Percentiles rank a stretch among this genome's conserved stretches.
Evolutionary conservation across 768 basidiomycete species (phyloP).

Genomic region (Tricholoma sp.): DNA sequence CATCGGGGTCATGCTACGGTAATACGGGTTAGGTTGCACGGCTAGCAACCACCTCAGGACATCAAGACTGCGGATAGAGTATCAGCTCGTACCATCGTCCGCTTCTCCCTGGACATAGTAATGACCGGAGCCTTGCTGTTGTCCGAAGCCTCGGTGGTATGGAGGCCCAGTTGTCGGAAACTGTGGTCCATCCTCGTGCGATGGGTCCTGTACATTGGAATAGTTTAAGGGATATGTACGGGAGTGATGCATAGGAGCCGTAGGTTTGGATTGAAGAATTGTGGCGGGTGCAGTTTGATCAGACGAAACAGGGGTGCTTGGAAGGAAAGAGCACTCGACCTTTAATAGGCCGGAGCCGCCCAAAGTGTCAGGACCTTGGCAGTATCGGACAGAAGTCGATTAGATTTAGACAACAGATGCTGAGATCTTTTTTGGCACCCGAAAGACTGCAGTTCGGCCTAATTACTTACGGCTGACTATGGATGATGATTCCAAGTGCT

Average conservation of each 20-base stretch:
- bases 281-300: slow-evolving; percentile 20
- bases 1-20: slow-evolving; percentile 33
- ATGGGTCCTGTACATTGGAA: slow-evolving; percentile 21
- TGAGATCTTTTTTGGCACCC: slow-evolving; percentile 33
- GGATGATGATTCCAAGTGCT: slow-evolving; percentile 24
- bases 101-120: slow-evolving; percentile 29
- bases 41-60: slow-evolving; percentile 1
- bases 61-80: neutral
- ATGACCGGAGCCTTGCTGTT: slow-evolving; percentile 26
- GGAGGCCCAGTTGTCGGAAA: slow-evolving; percentile 18
- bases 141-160: slow-evolving; percentile 22
- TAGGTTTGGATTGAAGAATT: slow-evolving; percentile 12
- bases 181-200: slow-evolving; percentile 18
- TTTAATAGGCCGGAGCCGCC: slow-evolving; percentile 43
- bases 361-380: slow-evolving; percentile 38
- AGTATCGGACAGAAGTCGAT: slow-evolving; percentile 32
- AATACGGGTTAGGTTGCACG: slow-evolving; percentile 22
- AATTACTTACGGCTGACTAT: slow-evolving; percentile 30
- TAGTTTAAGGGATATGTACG: slow-evolving; percentile 41
- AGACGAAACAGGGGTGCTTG: slow-evolving; percentile 16
- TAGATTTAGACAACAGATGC: slow-evolving; percentile 33
- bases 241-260: slow-evolving; percentile 32
- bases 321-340: slow-evolving; percentile 22
- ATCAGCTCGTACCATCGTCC: slow-evolving; percentile 10
- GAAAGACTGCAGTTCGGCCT: slow-evolving; percentile 32